phyloP scores from a whole-genome alignment of 257 asterid genomes.

The Eustoma russellianum region DNA sequence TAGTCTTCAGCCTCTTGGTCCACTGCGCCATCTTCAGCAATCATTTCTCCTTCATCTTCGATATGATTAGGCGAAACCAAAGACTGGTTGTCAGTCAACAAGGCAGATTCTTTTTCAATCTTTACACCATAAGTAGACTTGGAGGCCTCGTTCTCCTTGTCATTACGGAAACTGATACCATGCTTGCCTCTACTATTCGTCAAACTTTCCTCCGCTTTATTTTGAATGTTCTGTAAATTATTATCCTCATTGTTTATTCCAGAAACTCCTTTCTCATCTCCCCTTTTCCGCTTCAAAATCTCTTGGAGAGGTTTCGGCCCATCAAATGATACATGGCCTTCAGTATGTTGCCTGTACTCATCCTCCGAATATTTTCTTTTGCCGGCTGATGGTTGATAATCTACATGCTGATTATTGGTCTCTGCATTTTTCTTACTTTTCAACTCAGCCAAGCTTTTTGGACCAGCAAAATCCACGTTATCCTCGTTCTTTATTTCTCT shows the following conservation, averaged over 20 bases:
- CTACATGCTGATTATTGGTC: constrained; percentile 21
- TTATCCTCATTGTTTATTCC: constrained; percentile 12
- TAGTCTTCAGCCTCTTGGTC: constrained; percentile 38
- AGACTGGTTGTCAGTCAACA: constrained; percentile 7
- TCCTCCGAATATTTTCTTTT: constrained; percentile 47
- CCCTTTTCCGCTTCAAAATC: constrained; percentile 73
- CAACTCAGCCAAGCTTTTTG: constrained; percentile 72
- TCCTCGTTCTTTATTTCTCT: constrained; percentile 34
- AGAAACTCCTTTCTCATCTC: constrained; percentile 20
- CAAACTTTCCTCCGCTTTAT: constrained; percentile 13
- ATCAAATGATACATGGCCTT: constrained; percentile 49
- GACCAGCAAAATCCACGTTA: constrained; percentile 42
- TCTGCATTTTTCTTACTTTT: constrained; percentile 42
- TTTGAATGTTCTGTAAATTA: constrained; percentile 18
- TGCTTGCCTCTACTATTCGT: constrained; percentile 4
- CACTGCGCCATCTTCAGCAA: constrained; percentile 28
- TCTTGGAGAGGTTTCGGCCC: constrained; percentile 90
- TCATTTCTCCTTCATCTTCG: constrained; percentile 40
- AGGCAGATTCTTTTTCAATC: constrained; percentile 17
- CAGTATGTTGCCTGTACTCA: constrained; percentile 37
- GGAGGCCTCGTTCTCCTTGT: constrained; percentile 15
- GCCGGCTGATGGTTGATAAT: constrained; percentile 43
- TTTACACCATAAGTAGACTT: constrained; percentile 19
- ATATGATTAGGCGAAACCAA: constrained; percentile 10
- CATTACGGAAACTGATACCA: constrained; percentile 3